Evolutionary conservation across 257 asterid genomes (phyloP).

Genomic region (Petrea volubilis): DNA sequence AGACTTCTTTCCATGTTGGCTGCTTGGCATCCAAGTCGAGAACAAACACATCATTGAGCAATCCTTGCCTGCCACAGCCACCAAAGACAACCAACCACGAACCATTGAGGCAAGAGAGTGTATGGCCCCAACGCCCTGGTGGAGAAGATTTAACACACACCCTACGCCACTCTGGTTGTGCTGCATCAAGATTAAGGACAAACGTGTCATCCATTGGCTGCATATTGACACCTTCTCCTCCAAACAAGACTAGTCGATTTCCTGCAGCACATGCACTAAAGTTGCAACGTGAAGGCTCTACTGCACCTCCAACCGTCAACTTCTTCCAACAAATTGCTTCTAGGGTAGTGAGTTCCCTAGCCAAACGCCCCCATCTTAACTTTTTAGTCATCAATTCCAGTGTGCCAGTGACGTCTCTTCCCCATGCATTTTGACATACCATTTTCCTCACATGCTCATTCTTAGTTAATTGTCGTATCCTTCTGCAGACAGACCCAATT

Average conservation of each 20-base stretch:
- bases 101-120: slow-evolving; percentile 72
- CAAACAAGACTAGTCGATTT: slow-evolving; percentile 77
- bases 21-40: slow-evolving; percentile 81
- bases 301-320: slow-evolving; percentile 78
- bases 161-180: slow-evolving; percentile 74
- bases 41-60: slow-evolving; percentile 80
- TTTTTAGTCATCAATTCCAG: slow-evolving; percentile 76
- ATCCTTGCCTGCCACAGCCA: slow-evolving; percentile 82
- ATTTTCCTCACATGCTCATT: slow-evolving; percentile 79
- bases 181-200: slow-evolving; percentile 78
- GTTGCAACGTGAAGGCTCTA: slow-evolving; percentile 89
- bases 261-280: slow-evolving; percentile 94
- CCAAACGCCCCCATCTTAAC: slow-evolving; percentile 87
- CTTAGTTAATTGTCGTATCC: slow-evolving; percentile 74
- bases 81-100: slow-evolving; percentile 88
- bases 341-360: slow-evolving; percentile 86
- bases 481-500: slow-evolving; percentile 79
- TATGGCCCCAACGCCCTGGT: slow-evolving; percentile 96
- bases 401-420: slow-evolving; percentile 80
- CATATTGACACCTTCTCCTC: slow-evolving; percentile 94
- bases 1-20: slow-evolving; percentile 85
- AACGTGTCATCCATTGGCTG: slow-evolving; percentile 96
- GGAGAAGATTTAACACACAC: slow-evolving; percentile 78
- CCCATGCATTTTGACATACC: slow-evolving; percentile 97
- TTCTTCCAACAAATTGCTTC: slow-evolving; percentile 89